A percentile compares a stretch with the other conserved stretches of the same genome.
Conservation (phyloP, 169 alveolate species). For the Plasmodium relictum region DNA sequence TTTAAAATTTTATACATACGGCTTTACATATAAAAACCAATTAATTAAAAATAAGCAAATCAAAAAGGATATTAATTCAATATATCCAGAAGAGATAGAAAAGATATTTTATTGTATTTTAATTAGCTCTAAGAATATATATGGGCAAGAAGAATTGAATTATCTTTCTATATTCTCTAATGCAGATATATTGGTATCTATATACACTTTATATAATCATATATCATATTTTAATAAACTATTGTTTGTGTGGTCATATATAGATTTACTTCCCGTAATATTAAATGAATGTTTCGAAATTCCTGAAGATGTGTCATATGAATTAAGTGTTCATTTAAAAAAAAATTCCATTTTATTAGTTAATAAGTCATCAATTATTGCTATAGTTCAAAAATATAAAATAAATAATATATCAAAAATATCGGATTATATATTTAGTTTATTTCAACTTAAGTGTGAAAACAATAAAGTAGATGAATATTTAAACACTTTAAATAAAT, state of each 20-base stretch:
- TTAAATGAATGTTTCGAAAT: constrained; percentile 71
- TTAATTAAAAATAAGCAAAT: constrained; percentile 11
- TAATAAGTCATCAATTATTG: constrained; percentile 21
- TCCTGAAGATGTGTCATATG: constrained; percentile 8
- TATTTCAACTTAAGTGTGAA: constrained; percentile 68
- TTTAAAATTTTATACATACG: constrained; percentile 54
- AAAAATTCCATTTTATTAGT: constrained; percentile 38
- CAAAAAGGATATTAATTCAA: constrained; percentile 27
- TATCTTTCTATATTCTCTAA: constrained; percentile 63
- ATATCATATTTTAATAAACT: constrained; percentile 23
- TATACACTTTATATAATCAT: constrained; percentile 35
- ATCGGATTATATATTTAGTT: constrained; percentile 31
- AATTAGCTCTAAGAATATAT: constrained; percentile 42
- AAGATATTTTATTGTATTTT: constrained; percentile 67
- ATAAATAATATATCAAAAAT: constrained; percentile 30
- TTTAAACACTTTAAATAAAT: constrained; percentile 35
- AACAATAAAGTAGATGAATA: constrained; percentile 64
- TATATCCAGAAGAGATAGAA: constrained; percentile 69
- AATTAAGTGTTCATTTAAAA: constrained; percentile 35
- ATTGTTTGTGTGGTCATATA: constrained; percentile 65
- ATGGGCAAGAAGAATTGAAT: constrained; percentile 68
- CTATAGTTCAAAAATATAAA: constrained; percentile 54
- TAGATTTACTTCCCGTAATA: constrained; percentile 49
- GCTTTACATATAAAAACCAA: constrained; percentile 66
- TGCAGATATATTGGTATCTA: constrained; percentile 69